Conservation (phyloP, 2,329 filamentous ascomycete species). For the Cryphonectria radicalis region DNA sequence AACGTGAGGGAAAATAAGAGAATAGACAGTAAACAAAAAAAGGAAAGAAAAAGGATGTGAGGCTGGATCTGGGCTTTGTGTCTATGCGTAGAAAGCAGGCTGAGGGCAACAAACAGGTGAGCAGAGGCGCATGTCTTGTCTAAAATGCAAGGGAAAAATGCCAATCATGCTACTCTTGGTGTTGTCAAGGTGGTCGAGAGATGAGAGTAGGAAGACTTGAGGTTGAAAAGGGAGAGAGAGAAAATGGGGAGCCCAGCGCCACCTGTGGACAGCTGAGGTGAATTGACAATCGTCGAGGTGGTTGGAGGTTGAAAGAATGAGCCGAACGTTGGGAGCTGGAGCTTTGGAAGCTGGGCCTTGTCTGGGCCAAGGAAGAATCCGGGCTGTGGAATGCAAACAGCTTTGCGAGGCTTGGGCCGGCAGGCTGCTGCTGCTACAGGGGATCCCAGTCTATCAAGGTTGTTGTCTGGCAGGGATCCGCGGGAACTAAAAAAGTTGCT, state of each 20-base stretch:
- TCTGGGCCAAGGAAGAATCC: background rate
- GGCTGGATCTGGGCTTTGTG: background rate
- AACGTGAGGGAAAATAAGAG: background rate
- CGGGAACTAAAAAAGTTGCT: constrained; percentile 7
- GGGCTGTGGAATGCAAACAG: constrained; percentile 2
- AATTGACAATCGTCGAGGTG: background rate
- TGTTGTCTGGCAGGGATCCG: constrained; percentile 1
- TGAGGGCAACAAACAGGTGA: background rate
- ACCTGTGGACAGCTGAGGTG: constrained; percentile 1
- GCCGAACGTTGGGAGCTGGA: background rate
- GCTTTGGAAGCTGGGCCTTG: background rate
- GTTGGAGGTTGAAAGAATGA: background rate
- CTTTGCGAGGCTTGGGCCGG: background rate
- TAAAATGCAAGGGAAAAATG: constrained; percentile 9
- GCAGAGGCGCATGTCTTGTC: background rate
- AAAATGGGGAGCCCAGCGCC: background rate
- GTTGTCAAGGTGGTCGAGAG: background rate
- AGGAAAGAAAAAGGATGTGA: background rate
- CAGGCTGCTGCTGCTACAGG: background rate
- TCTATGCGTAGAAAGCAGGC: background rate
- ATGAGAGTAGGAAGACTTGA: background rate
- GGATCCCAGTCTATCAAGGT: constrained; percentile 3
- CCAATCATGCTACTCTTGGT: background rate
- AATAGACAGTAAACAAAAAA: background rate
- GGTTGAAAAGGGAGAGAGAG: background rate